Evolutionary conservation across 257 asterid genomes (phyloP).

Genomic region (Mitragyna speciosa): DNA sequence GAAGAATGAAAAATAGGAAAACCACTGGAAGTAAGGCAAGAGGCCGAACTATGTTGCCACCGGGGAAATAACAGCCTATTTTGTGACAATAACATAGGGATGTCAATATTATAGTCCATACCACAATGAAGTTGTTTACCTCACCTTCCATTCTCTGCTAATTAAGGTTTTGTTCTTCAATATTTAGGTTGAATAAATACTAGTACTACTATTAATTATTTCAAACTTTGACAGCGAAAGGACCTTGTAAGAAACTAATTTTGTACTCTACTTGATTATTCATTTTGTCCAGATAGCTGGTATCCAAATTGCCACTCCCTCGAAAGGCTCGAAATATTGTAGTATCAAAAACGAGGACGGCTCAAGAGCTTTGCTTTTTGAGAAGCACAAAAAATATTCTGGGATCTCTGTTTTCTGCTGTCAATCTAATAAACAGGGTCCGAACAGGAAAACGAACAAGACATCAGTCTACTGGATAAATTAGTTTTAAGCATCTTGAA

Average conservation of each 20-base stretch:
- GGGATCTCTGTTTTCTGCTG: neutral
- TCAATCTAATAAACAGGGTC: no score
- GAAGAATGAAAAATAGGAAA: slow-evolving; percentile 37
- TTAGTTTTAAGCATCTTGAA: neutral
- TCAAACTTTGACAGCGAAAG: neutral
- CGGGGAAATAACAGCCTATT: slow-evolving; percentile 15
- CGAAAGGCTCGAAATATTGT: neutral
- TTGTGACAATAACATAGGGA: slow-evolving; percentile 40
- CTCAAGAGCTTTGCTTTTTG: neutral
- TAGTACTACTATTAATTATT: neutral
- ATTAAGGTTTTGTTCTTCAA: no score
- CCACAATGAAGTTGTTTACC: slow-evolving; percentile 36
- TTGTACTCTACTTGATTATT: neutral
- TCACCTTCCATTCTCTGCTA: slow-evolving; percentile 46
- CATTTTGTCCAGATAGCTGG: neutral
- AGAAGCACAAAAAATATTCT: neutral
- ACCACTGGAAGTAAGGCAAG: slow-evolving; percentile 35
- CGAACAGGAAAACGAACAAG: no score
- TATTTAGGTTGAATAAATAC: neutral
- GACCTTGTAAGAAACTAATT: neutral
- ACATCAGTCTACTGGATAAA: neutral
- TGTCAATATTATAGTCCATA: slow-evolving; percentile 36
- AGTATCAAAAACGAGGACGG: neutral
- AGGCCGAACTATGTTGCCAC: slow-evolving; percentile 22
- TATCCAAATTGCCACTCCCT: neutral